Base-by-base conservation (phyloP, 306 rosid genomes). In the Vachellia pachyceras region DNA sequence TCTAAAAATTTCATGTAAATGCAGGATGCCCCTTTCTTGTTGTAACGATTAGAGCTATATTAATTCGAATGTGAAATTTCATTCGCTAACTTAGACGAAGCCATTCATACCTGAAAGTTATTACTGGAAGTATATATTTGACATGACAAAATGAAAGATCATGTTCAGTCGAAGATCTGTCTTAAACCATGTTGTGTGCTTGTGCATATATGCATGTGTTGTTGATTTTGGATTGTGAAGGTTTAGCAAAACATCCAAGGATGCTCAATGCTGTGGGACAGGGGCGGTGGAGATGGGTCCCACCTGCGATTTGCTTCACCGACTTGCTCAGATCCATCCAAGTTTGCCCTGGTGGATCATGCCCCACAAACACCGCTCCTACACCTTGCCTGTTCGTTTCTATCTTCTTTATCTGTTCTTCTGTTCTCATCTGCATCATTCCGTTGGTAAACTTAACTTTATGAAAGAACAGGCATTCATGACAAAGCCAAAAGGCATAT, bases 201-300 rank as follows among this genome's bases (percentile, higher is more conserved):
- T 50, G 22, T 50, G 57, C 57, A n/a, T n/a, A n/a, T n/a, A 17
- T 50, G 57, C 57, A 22, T 55, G 63, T 22, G 65, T 10, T 63
- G 68, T 29, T 11, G 68, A 13, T 61, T 64, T 80, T 40, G 77
- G 33, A 55, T 12, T 57, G 57, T 82, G 22, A 47, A 88, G 91
- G 3, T 82, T 88, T 72, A n/a, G 1, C 6, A 37, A 55, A 39
- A 78, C 84, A 45, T 33, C 57, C 40, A 64, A 80, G 89, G 87
- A 80, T 90, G 90, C 67, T 88, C 23, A 52, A 52, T 52, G 60
- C 60, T 52, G 90, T 72, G 94, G 88, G 45, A 87, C 94, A 92
- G 33, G 90, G 94, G 50, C 17, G 7, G 3, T 83, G 37, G 90
- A 86, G 83, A 6, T 75, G 57, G 90, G 90, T 55, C 87, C 82